Base-by-base conservation (phyloP, 805 yeast species). In the Tetrapisispora nanseiensis region DNA sequence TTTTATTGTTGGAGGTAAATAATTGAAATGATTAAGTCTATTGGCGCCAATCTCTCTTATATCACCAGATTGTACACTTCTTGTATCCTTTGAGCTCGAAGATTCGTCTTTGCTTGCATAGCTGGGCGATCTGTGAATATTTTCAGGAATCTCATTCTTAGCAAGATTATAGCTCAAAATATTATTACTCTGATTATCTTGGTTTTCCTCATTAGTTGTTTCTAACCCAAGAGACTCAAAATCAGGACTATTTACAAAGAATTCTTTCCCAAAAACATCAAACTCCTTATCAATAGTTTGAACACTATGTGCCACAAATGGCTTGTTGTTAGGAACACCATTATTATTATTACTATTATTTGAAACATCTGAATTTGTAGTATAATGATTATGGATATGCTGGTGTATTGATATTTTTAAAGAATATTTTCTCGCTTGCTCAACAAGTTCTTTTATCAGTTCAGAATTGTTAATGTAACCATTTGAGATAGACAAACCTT, bases 371-470 rank as follows among this genome's bases (percentile, higher is more conserved):
- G 31, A 26, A 32, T 39, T 33, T 7, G 45, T 32, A 9, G 48
- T 69, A 60, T 82, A 80, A 61, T 83, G 87, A 56, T 85, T 85
- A 60, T 84, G 90, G 36, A 82, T 78, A 59, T 85, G 95, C 58
- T 86, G 95, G 62, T 86, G 95, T 18, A 86, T 74, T 4, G 86
- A 79, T 12, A 86, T 69, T 35, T 74, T 70, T 33, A 82, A 63
- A 16, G 74, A 70, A 50, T 75, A 70, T 38, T 64, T 62, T 46
- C 72, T 76, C 0, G 89, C 89, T 40, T 78, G 70, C 28, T 74
- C 73, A 7, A 83, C 69, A 9, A 83, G 59, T 46, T 70, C 66
- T 42, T 75, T 76, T 0, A 77, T 86, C 15, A 74, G 54, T 28
- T 73, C 78, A 43, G 75, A 72, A 18, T 70, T 66, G 32, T 66